Conservation (phyloP, 1,284 basidiomycete genomes). For the Ceratobasidium sp. region DNA sequence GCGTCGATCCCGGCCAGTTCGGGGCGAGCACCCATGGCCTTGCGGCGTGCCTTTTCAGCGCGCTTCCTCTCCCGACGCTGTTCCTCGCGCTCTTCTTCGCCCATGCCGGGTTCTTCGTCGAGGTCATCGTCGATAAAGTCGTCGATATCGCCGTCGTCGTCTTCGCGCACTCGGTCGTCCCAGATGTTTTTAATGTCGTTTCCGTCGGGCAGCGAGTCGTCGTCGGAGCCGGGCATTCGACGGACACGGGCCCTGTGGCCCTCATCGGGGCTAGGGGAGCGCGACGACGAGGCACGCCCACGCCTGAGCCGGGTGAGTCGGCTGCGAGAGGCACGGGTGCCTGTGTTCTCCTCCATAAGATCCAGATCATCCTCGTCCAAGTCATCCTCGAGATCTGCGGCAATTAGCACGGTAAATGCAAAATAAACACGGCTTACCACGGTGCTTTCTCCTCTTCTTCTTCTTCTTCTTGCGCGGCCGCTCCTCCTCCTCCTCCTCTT, state of each 20-base stretch:
- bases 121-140: conserved; percentile 85
- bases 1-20: conserved; percentile 87
- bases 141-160: conserved; percentile 60
- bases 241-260: conserved; percentile 67
- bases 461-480: conserved; percentile 61
- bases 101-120: conserved; percentile 69
- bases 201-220: conserved; percentile 55
- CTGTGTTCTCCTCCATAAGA: conserved; percentile 93
- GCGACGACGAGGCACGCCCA: conserved; percentile 70
- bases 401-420: conserved; percentile 37
- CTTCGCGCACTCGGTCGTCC: conserved; percentile 79
- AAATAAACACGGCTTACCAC: conserved; percentile 55
- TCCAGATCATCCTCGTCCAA: conserved; percentile 97
- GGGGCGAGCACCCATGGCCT: conserved; percentile 68
- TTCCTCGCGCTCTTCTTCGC: conserved; percentile 75
- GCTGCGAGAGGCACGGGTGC: conserved; percentile 64
- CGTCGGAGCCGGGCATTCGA: conserved; percentile 67
- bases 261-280: conserved; percentile 55
- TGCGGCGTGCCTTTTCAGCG: conserved; percentile 68
- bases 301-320: conserved; percentile 74
- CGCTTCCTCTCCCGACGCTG: conserved; percentile 70
- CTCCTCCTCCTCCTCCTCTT: conserved; percentile 65
- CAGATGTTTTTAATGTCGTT: conserved; percentile 80
- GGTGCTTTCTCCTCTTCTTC: conserved; percentile 55
- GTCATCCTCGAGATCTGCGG: conserved; percentile 66